These are phyloP conservation scores for Perilla frutescens DNA, from an alignment of 257 asterid species.

Conservation along the genomic window DNA sequence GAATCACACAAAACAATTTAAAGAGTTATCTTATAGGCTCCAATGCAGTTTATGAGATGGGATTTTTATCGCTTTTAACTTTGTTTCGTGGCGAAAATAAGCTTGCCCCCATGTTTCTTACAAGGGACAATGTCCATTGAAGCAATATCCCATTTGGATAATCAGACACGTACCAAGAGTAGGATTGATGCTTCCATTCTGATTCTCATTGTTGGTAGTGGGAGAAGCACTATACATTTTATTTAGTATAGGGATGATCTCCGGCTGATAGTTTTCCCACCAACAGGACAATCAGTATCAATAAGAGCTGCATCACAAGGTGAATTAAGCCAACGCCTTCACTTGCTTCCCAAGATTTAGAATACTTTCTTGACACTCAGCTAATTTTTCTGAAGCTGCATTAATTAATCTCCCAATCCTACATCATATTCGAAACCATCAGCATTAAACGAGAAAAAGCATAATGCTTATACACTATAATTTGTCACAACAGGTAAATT, in stretches of 20 bases:
- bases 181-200: slow-evolving; percentile 36
- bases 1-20: background rate
- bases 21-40: background rate
- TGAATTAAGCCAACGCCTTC: slow-evolving; percentile 83
- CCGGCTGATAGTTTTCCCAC: slow-evolving; percentile 57
- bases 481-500: background rate
- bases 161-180: slow-evolving; percentile 27
- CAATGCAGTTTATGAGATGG: slow-evolving; percentile 36
- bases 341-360: slow-evolving; percentile 80
- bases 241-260: slow-evolving; percentile 38
- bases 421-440: background rate
- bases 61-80: slow-evolving; percentile 39
- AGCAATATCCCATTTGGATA: slow-evolving; percentile 36
- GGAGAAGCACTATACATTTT: slow-evolving; percentile 52
- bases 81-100: slow-evolving; percentile 56
- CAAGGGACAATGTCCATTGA: slow-evolving; percentile 61
- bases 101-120: slow-evolving; percentile 57
- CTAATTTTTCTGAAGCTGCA: slow-evolving; percentile 79
- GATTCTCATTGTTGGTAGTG: slow-evolving; percentile 43
- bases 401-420: slow-evolving; percentile 82
- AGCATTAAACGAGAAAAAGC: background rate
- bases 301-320: slow-evolving; percentile 59
- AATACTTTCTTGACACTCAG: slow-evolving; percentile 86
- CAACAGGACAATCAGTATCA: slow-evolving; percentile 40
- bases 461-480: background rate